phyloP scores from a whole-genome alignment of 345 rosid genomes.

The Carallia brachiata region DNA sequence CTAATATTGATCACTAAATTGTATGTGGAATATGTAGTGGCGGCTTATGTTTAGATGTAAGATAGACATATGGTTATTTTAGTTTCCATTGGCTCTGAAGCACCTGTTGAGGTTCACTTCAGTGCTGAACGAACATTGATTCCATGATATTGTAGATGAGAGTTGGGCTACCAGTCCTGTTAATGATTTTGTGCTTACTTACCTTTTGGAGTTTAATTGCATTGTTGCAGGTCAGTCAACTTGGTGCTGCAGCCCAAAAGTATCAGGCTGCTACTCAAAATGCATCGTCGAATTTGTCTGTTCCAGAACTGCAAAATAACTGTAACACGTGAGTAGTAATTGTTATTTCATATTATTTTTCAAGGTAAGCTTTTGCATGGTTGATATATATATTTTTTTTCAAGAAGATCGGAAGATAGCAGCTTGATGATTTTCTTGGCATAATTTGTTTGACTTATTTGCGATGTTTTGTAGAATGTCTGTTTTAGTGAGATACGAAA shows the following conservation, averaged over 20 bases:
- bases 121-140: background rate
- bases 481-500: too few relatives aligned
- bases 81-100: background rate
- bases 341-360: background rate
- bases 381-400: background rate
- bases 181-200: background rate
- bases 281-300: slow-evolving; percentile 72
- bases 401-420: background rate
- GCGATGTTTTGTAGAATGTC: too few relatives aligned
- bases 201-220: background rate
- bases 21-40: background rate
- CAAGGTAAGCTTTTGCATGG: background rate
- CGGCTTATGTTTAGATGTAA: background rate
- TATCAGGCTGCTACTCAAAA: slow-evolving; percentile 88
- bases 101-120: background rate
- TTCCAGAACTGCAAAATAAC: slow-evolving; percentile 75
- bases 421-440: background rate
- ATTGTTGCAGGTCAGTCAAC: slow-evolving; percentile 74
- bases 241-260: slow-evolving; percentile 83
- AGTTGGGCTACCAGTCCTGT: background rate
- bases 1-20: background rate
- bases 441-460: too few relatives aligned
- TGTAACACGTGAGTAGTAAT: slow-evolving; percentile 68
- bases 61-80: background rate
- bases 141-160: background rate